Evolutionary conservation across 2,329 filamentous ascomycete species (phyloP), one percentile per base, ranked within the genome.

Genomic region (Bimuria novae-zelandiae): DNA sequence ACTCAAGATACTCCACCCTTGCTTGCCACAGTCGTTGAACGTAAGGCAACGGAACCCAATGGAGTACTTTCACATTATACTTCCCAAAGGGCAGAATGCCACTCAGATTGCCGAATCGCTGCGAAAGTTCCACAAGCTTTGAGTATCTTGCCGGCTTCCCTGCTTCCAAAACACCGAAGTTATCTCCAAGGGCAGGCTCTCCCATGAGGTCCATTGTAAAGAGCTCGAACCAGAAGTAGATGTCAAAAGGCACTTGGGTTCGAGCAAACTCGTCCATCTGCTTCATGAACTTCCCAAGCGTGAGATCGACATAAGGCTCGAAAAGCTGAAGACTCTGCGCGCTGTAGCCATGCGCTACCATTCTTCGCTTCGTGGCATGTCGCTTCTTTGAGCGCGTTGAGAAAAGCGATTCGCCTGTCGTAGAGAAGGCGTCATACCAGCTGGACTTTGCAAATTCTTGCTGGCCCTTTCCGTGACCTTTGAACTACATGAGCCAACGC

Each of bases 121-220:
- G 57, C 12, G 51, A 55, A 17, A 57, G 45, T 33, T 60, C 57
- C 4, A 60, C 57, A 8, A 60, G 55, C 12, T 37, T 51, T 2
- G 51, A 55, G 29, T 60, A 60, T 16, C 54, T 40, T 8, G 57
- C 55, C 3, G 57, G 54, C 25, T 55, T 54, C 8, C 54, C 57
- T 2, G 49, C 49, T 21, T 60, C 57, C 1, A 60, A 40, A 2
- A 60, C 54, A 3, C 57, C 57, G 30, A 60, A 60, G 35, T 41
- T 60, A 14, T 52, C 43, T 12, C 57, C 57, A 2, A 60, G 37
- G 0, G 57, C 57, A 10, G 57, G 42, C 30, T 60, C 57, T 17
- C 57, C 57, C 57, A 60, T 60, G 21, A 60, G 25, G 23, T 60
- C 57, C 57, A 60, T 60, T 14, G 57, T 60, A 36, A 60, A 60